Evolutionary conservation across 495 filamentous ascomycete genomes (phyloP).

Genomic region (Glarea lozoyensis): DNA sequence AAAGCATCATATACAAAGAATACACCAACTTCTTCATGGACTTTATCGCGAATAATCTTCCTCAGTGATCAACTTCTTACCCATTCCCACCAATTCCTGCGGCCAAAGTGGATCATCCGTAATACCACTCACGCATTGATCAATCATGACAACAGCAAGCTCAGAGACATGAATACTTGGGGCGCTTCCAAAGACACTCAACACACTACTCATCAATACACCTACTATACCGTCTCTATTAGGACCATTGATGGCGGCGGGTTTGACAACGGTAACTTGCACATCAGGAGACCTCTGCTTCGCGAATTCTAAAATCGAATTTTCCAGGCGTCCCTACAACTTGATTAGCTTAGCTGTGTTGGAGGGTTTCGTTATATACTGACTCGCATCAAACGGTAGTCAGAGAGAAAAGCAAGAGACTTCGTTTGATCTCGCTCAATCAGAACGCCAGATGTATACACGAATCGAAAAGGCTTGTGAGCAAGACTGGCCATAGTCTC

Average conservation of each 20-base stretch:
- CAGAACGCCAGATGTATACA: constrained; percentile 34
- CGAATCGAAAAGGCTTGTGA: constrained; percentile 29
- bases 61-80: too few species aligned
- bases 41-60: too few species aligned
- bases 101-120: not conserved
- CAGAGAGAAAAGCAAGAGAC: constrained; percentile 1
- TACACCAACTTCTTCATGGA: too few species aligned
- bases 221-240: not conserved
- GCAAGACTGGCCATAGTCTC: constrained; percentile 23
- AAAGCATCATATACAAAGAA: too few species aligned
- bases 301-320: not conserved
- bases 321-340: not conserved
- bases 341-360: too few species aligned
- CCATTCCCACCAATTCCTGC: not conserved
- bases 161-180: not conserved
- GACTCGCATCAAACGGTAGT: not conserved
- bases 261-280: not conserved
- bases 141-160: not conserved
- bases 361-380: too few species aligned
- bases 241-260: not conserved
- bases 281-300: not conserved
- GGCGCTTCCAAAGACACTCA: not conserved
- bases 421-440: constrained; percentile 29
- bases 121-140: not conserved
- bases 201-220: not conserved